Evolutionary conservation across 352 stramenopile genomes (phyloP).

Genomic region (Pythium sukuiense): DNA sequence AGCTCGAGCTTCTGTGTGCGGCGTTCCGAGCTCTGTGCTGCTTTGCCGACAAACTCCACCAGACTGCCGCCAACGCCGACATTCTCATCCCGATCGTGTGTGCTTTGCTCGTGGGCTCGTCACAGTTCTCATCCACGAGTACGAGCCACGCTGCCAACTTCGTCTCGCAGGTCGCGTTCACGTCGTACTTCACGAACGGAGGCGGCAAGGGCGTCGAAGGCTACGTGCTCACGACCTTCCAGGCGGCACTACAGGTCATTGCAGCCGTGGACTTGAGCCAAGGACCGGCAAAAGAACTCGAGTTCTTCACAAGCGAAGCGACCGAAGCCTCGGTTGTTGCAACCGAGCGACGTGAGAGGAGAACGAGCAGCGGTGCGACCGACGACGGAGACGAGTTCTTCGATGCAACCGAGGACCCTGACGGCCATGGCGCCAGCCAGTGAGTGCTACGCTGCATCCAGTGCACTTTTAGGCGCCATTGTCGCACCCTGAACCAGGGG

Average conservation of each 20-base stretch:
- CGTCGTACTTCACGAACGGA: conserved; percentile 75
- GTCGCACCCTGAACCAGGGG: too few relatives aligned
- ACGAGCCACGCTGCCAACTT: conserved; percentile 32
- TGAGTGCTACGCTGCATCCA: neutral
- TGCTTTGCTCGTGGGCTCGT: conserved; percentile 50
- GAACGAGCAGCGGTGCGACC: conserved; percentile 7
- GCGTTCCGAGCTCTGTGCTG: conserved; percentile 65
- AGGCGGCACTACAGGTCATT: conserved; percentile 70
- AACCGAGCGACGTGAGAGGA: conserved; percentile 21
- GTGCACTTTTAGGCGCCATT: neutral
- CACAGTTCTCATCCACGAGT: conserved; percentile 14
- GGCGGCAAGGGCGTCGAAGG: conserved; percentile 75
- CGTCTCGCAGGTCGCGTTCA: conserved; percentile 73
- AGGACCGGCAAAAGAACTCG: conserved; percentile 52
- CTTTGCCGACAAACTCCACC: conserved; percentile 64
- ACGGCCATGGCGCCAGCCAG: neutral
- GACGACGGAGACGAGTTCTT: conserved; percentile 56
- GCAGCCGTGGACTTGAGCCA: conserved; percentile 57
- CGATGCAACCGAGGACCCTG: conserved; percentile 28
- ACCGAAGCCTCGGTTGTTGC: conserved; percentile 4
- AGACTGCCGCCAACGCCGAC: conserved; percentile 63
- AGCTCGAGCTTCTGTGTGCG: conserved; percentile 60
- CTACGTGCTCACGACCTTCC: conserved; percentile 77
- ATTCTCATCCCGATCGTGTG: conserved; percentile 74
- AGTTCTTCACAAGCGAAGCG: conserved; percentile 32